Conservation (phyloP, 2,329 filamentous ascomycete genomes). For the Xylariaceae sp. region DNA sequence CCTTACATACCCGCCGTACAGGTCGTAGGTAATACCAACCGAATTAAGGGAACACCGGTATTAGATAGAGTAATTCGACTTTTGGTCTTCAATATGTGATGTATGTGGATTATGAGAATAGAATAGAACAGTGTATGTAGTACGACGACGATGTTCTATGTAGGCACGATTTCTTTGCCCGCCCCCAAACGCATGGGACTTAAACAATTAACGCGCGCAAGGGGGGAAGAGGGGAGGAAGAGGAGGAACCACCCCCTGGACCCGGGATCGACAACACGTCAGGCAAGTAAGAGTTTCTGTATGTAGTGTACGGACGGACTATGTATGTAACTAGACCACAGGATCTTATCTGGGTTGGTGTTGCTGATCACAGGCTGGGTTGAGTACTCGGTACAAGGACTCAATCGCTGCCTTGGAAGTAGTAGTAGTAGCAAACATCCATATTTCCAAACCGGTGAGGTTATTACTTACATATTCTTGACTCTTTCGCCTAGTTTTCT, state of each 20-base stretch:
- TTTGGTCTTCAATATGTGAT: neutral
- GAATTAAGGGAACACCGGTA: neutral
- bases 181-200: constrained; percentile 11
- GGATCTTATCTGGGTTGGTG: neutral
- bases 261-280: constrained; percentile 13
- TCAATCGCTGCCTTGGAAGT: neutral
- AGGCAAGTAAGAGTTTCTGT: neutral
- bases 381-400: too few relatives aligned
- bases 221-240: too few relatives aligned
- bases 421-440: neutral
- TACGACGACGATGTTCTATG: too few relatives aligned
- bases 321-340: neutral
- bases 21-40: constrained; percentile 4
- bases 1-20: constrained; percentile 17
- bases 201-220: constrained; percentile 2
- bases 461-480: neutral
- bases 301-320: neutral
- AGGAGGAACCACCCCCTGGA: neutral
- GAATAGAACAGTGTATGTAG: too few relatives aligned
- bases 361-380: neutral
- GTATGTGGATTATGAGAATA: too few relatives aligned
- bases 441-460: neutral
- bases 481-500: neutral
- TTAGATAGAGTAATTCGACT: neutral
- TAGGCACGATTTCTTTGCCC: neutral